Evolutionary conservation across 371 early-diverging fungal genomes (phyloP).

Genomic region (Mortierella sp.): DNA sequence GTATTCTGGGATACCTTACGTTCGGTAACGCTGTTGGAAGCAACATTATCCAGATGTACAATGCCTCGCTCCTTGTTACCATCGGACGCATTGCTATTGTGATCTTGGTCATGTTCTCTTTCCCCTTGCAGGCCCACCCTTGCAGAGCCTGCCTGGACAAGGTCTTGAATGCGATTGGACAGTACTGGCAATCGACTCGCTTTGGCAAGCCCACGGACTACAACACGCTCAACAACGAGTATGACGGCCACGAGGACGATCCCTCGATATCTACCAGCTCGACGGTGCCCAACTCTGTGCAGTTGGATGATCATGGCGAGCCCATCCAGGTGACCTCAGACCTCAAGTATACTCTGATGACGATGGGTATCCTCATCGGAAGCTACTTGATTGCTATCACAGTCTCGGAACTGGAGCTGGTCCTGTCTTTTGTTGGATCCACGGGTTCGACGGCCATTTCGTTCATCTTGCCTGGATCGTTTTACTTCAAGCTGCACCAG

Average conservation of each 20-base stretch:
- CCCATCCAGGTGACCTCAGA: slow-evolving; percentile 41
- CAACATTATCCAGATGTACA: slow-evolving; percentile 93
- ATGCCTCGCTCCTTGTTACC: slow-evolving; percentile 79
- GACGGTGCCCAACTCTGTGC: slow-evolving; percentile 23
- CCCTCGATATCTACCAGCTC: slow-evolving; percentile 11
- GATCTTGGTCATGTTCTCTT: slow-evolving; percentile 93
- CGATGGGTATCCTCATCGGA: slow-evolving; percentile 74
- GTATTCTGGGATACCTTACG: slow-evolving; percentile 93
- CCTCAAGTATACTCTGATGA: slow-evolving; percentile 77
- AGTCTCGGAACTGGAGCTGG: slow-evolving; percentile 83
- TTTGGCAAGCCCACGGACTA: slow-evolving; percentile 26
- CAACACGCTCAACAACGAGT: slow-evolving; percentile 19
- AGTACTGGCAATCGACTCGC: slow-evolving; percentile 38
- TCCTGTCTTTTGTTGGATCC: slow-evolving; percentile 96
- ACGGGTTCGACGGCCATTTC: slow-evolving; percentile 98
- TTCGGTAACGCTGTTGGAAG: slow-evolving; percentile 91
- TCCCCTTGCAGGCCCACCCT: slow-evolving; percentile 98
- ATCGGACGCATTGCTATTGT: slow-evolving; percentile 93
- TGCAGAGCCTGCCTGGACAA: slow-evolving; percentile 94
- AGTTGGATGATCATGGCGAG: slow-evolving; percentile 39
- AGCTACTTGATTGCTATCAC: slow-evolving; percentile 84
- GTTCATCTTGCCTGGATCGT: slow-evolving; percentile 96
- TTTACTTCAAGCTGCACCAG: slow-evolving; percentile 90
- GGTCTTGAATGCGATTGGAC: slow-evolving; percentile 62
- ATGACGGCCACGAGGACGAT: slow-evolving; percentile 27